Evolutionary conservation across 306 rosid species (phyloP).

Genomic region (Dicorynia guianensis): DNA sequence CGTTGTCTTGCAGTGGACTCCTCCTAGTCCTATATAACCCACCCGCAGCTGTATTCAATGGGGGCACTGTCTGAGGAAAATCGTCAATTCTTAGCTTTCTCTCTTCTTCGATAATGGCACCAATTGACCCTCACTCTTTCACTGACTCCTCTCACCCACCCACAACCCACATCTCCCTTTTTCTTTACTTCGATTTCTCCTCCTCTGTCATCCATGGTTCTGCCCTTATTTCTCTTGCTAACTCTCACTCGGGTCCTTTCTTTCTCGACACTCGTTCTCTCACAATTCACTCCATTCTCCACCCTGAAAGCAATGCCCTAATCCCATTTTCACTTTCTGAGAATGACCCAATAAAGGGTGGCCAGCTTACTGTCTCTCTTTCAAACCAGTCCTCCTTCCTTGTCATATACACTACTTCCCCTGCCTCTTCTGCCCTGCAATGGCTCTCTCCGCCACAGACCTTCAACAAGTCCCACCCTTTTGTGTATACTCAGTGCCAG

Average conservation of each 20-base stretch:
- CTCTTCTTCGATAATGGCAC: constrained; percentile 58
- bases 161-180: constrained; percentile 61
- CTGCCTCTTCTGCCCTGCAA: constrained; percentile 87
- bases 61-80: too few relatives aligned
- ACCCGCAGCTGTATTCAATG: too few relatives aligned
- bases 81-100: not conserved
- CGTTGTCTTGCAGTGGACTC: too few relatives aligned
- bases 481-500: constrained; percentile 93
- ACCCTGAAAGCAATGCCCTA: constrained; percentile 47
- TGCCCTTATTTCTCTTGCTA: constrained; percentile 62
- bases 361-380: constrained; percentile 63
- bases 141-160: constrained; percentile 70
- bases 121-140: constrained; percentile 90
- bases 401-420: constrained; percentile 64
- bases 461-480: constrained; percentile 67
- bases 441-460: constrained; percentile 90
- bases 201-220: constrained; percentile 70
- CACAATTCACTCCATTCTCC: constrained; percentile 55
- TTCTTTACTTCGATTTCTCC: constrained; percentile 73
- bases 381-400: constrained; percentile 60
- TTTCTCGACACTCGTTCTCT: constrained; percentile 85
- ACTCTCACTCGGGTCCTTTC: constrained; percentile 64
- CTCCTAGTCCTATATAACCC: too few relatives aligned
- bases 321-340: constrained; percentile 64
- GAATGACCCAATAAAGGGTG: constrained; percentile 66